Percentiles rank a stretch among this genome's conserved stretches.
These are phyloP conservation scores for Inonotus obliquus DNA, from an alignment of 1,284 basidiomycete genomes.

Conservation along the genomic window DNA sequence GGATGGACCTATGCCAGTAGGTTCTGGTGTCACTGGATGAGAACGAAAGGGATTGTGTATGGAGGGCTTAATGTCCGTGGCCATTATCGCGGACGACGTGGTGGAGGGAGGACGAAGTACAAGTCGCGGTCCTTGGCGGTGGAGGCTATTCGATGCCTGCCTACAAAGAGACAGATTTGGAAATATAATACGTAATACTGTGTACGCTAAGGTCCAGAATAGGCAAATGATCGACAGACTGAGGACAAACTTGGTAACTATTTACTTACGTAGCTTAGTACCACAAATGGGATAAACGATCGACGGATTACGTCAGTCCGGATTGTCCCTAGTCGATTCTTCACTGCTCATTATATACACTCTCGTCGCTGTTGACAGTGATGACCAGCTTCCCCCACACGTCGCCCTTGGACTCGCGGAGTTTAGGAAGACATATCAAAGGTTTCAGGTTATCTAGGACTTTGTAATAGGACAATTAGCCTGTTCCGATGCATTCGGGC, in stretches of 20 bases:
- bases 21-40: slow-evolving; percentile 23
- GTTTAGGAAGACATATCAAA: neutral
- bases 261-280: too few relatives aligned
- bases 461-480: neutral
- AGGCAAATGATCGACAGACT: too few relatives aligned
- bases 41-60: slow-evolving; percentile 31
- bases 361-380: neutral
- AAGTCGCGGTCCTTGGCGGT: neutral
- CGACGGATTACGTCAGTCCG: neutral
- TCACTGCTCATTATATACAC: neutral
- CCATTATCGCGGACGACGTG: neutral
- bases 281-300: neutral
- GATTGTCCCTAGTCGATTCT: neutral
- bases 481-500: neutral
- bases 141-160: neutral
- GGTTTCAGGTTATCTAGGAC: neutral
- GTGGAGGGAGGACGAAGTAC: neutral
- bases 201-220: too few relatives aligned
- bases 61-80: slow-evolving; percentile 7
- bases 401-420: neutral
- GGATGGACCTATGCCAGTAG: slow-evolving; percentile 21
- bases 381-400: neutral
- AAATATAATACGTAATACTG: neutral
- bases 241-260: too few relatives aligned
- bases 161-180: neutral